Base-by-base conservation (phyloP, 805 yeast genomes). In the Jamesozyma rosinii region DNA sequence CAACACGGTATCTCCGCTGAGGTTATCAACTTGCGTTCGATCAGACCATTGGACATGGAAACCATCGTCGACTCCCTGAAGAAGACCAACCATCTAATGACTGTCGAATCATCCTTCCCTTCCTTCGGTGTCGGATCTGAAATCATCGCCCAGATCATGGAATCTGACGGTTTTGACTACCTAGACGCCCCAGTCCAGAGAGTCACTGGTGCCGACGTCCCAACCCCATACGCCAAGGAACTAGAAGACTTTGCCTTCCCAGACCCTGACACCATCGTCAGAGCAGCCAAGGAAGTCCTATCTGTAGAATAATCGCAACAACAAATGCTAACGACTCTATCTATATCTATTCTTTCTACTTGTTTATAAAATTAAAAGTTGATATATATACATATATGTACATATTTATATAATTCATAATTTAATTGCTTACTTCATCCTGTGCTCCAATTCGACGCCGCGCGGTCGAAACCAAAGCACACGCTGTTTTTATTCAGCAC, bases 211-310 rank as follows among this genome's bases (percentile, higher is more conserved):
- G 95, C 97, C 64, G 99, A 92, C 73, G 97, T 89, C 27, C 99
- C 99, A 68, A 92, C 98, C 55, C 99, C 99, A 52, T 92, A 92
- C 65, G 95, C 96, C 57, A 78, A 80, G 68, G 89, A 83, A 71
- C 77, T 92, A 65, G 99, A 92, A 79, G 94, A 84, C 72, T 85
- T 92, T 64, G 96, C 97, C 44, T 92, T 92, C 96, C 99, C 99
- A 68, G 95, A 89, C 66, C 75, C 85, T 44, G 90, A 85, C 61
- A 78, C 88, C 52, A 84, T 92, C 58, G 77, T 84, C 63, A 83
- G 88, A 76, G 97, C 88, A 54, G 75, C 76, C 54, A 85, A 80
- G 70, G 83, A 82, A 68, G 89, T 81, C 38, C 72, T 84, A 67
- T 78, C 86, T 42, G 71, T 82, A 64, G 79, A 77, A 56, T 63